Conservation (phyloP, 129 eudicot genomes). For the Artemisia annua region DNA sequence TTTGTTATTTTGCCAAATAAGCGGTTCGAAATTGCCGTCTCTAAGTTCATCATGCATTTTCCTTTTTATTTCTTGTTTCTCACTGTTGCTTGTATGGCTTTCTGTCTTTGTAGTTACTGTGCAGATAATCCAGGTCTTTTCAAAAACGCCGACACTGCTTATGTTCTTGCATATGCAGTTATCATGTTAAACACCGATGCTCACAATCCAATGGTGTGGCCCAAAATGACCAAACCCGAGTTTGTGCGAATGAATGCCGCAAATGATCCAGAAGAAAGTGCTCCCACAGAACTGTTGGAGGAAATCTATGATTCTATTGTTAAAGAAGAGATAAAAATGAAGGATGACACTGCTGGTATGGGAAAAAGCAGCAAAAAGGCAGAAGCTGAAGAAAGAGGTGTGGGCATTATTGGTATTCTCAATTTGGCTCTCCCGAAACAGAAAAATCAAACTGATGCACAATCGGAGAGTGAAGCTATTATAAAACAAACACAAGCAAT, state of each 20-base stretch:
- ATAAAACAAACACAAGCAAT: constrained; percentile 77
- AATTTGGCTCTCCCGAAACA: constrained; percentile 89
- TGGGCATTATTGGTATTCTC: constrained; percentile 75
- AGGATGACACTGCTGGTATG: constrained; percentile 54
- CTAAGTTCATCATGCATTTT: constrained; percentile 8
- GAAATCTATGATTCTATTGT: constrained; percentile 95
- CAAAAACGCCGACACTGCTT: constrained; percentile 98
- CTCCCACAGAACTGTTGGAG: constrained; percentile 79
- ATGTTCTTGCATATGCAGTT: constrained; percentile 97
- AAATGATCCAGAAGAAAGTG: constrained; percentile 83
- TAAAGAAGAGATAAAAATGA: constrained; percentile 91
- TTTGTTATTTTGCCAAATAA: neutral
- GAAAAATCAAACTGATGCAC: constrained; percentile 55
- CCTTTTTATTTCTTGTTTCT: constrained; percentile 1
- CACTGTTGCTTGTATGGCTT: constrained; percentile 7
- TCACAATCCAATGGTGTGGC: constrained; percentile 96
- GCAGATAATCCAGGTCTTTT: constrained; percentile 94
- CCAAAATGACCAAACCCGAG: constrained; percentile 89
- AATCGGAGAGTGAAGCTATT: constrained; percentile 86
- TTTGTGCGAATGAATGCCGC: constrained; percentile 79
- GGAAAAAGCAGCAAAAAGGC: constrained; percentile 65
- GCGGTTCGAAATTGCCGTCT: neutral
- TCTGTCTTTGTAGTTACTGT: constrained; percentile 66
- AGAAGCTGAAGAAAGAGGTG: constrained; percentile 72
- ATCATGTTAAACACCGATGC: constrained; percentile 98